Evolutionary conservation across 495 filamentous ascomycete genomes (phyloP), one percentile per base, ranked within the genome.

Genomic region (Podospora sp.): DNA sequence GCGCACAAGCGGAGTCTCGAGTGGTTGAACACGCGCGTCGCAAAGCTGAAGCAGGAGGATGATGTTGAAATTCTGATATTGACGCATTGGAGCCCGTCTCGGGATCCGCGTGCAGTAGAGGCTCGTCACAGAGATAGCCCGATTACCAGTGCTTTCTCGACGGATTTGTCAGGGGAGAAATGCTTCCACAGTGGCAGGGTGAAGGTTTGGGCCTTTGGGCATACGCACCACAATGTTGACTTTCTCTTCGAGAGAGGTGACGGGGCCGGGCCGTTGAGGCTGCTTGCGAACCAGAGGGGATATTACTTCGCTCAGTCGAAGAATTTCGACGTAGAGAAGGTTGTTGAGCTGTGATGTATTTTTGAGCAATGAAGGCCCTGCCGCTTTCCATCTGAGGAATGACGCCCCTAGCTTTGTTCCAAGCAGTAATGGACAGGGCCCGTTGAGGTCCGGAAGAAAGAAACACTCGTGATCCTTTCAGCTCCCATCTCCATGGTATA

Each of bases 271-370:
- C 26, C 16, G 35, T 29, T 67, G 29, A 53, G 59, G 27, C 1
- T 67, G 0, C 1, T 67, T 16, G 29, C 65, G 26, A 67, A 67
- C 29, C 58, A 67, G 59, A 67, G 49, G 65, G 65, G 65, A 8
- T 56, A 56, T 62, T 56, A 49, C 22, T 62, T 55, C 21, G 24
- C n/a, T 24, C 49, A 49, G 49, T 26, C n/a, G 20, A 9, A 11
- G 22, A 57, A 57, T 0, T 67, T 61, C 26, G 65, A 62, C 27
- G 49, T 40, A 16, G 57, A 40, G 29, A 62, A 57, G 46, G 50
- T 36, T n/a, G 8, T 64, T n/a, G 50, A 51, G 60, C 20, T 62
- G 36, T 61, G 59, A 61, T 3, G n/a, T n/a, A 33, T 33, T 3
- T 33, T 33, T 33, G 29, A 33, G 8, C 29, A 33, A 33, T 8